Conservation (phyloP, 2,329 filamentous ascomycete species). For the Alternaria ventricosa region DNA sequence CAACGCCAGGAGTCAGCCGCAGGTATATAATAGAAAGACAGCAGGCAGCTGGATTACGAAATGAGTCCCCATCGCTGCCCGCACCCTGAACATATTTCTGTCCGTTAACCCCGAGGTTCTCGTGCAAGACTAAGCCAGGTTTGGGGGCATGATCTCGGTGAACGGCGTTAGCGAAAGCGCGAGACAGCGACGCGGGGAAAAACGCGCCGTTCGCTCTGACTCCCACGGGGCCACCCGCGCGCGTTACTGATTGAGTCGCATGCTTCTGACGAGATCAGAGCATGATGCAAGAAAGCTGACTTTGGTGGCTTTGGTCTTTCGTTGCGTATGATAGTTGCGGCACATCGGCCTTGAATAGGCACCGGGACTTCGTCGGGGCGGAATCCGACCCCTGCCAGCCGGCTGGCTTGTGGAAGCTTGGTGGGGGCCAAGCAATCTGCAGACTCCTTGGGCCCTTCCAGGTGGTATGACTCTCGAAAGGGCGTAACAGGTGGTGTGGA, state of each 20-base stretch:
- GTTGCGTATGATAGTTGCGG: not conserved
- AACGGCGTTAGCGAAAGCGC: conserved; percentile 20
- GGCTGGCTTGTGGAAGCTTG: not conserved
- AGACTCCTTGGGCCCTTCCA: not conserved
- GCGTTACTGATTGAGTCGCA: not conserved
- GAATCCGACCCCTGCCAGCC: not conserved
- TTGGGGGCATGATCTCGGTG: conserved; percentile 13
- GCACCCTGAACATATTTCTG: not conserved
- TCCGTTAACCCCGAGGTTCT: conserved; percentile 14
- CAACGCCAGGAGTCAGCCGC: not conserved
- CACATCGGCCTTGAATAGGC: not conserved
- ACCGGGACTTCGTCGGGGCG: not conserved
- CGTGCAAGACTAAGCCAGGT: not conserved
- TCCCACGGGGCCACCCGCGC: not conserved
- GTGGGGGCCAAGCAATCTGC: not conserved
- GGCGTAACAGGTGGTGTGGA: not conserved
- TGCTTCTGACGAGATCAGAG: not conserved
- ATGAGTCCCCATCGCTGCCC: not conserved
- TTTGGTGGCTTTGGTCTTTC: not conserved
- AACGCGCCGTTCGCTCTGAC: not conserved
- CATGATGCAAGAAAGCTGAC: not conserved
- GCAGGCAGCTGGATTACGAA: not conserved
- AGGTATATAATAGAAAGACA: not conserved
- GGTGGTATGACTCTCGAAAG: not conserved
- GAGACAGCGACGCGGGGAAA: conserved; percentile 10